These are phyloP conservation scores for Aspergillus asperescens DNA, from an alignment of 495 filamentous ascomycete genomes.

Conservation along the genomic window DNA sequence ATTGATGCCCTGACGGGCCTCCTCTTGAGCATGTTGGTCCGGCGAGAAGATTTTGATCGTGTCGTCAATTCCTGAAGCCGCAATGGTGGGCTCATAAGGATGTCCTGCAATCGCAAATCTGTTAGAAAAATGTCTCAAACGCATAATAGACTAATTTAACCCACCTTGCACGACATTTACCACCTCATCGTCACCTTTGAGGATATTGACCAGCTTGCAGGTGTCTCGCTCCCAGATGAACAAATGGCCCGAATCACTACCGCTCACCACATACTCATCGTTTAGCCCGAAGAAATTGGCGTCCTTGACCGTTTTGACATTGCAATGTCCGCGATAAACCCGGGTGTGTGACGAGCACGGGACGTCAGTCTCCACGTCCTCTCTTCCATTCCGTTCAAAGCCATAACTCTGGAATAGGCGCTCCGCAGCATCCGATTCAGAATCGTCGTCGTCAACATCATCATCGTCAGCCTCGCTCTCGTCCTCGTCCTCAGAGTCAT, in stretches of 20 bases:
- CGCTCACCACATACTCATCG: constrained; percentile 71
- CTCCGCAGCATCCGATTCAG: constrained; percentile 28
- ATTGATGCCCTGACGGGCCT: constrained; percentile 52
- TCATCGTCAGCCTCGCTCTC: constrained; percentile 20
- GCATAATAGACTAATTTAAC: background rate
- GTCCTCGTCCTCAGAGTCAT: constrained; percentile 9
- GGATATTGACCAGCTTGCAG: constrained; percentile 58
- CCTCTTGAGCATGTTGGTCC: constrained; percentile 53
- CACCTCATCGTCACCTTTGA: constrained; percentile 66
- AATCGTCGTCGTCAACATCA: constrained; percentile 29
- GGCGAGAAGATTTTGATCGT: constrained; percentile 74
- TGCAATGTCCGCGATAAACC: constrained; percentile 63
- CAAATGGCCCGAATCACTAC: constrained; percentile 62
- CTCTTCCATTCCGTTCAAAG: constrained; percentile 30
- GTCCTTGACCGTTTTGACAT: constrained; percentile 70
- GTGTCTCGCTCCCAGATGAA: constrained; percentile 71
- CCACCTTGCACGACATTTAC: constrained; percentile 68
- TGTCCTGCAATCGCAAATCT: constrained; percentile 45
- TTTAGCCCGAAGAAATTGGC: constrained; percentile 67
- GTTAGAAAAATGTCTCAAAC: background rate
- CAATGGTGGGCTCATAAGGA: constrained; percentile 66
- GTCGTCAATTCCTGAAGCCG: constrained; percentile 66
- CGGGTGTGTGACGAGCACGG: constrained; percentile 56
- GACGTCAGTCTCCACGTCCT: constrained; percentile 48
- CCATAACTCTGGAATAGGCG: constrained; percentile 22